A percentile compares a stretch with the other conserved stretches of the same genome.
Evolutionary conservation across 768 basidiomycete genomes (phyloP).

Genomic region (Leccinum rimulosum): DNA sequence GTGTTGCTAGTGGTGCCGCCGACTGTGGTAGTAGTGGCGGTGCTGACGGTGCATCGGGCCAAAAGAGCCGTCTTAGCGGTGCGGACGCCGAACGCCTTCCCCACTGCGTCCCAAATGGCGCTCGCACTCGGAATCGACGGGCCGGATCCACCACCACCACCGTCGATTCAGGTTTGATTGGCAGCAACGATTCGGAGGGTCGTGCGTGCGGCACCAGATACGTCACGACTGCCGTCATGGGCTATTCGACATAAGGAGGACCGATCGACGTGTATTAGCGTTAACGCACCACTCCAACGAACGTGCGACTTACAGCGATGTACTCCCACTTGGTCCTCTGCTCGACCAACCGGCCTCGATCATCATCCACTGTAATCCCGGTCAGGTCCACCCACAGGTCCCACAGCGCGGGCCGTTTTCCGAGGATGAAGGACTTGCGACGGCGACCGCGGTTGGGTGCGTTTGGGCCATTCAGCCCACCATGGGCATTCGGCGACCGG

Average conservation of each 20-base stretch:
- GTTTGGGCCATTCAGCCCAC: slow-evolving; percentile 2
- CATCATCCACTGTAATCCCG: not conserved
- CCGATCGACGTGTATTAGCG: not conserved
- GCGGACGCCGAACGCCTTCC: not conserved
- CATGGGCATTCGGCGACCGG: slow-evolving; percentile 6
- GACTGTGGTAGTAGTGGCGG: not conserved
- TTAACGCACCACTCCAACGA: not conserved
- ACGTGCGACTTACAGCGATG: slow-evolving; percentile 36
- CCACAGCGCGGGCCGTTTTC: slow-evolving; percentile 44
- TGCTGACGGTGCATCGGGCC: not conserved
- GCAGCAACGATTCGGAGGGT: not conserved
- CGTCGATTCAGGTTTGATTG: not conserved
- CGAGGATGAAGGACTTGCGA: slow-evolving; percentile 2
- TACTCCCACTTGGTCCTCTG: slow-evolving; percentile 35
- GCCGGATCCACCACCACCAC: not conserved
- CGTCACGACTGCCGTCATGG: slow-evolving; percentile 22
- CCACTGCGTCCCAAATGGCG: not conserved
- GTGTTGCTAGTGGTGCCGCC: not conserved
- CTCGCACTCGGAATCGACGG: not conserved
- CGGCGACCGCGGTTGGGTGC: not conserved
- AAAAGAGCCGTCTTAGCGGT: slow-evolving; percentile 5
- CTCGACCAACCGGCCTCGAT: not conserved
- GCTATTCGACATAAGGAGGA: slow-evolving; percentile 8
- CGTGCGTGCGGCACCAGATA: not conserved
- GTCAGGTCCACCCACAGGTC: slow-evolving; percentile 35